Conservation (phyloP, 2,329 filamentous ascomycete genomes). For the Purpureocillium lavendulum region DNA sequence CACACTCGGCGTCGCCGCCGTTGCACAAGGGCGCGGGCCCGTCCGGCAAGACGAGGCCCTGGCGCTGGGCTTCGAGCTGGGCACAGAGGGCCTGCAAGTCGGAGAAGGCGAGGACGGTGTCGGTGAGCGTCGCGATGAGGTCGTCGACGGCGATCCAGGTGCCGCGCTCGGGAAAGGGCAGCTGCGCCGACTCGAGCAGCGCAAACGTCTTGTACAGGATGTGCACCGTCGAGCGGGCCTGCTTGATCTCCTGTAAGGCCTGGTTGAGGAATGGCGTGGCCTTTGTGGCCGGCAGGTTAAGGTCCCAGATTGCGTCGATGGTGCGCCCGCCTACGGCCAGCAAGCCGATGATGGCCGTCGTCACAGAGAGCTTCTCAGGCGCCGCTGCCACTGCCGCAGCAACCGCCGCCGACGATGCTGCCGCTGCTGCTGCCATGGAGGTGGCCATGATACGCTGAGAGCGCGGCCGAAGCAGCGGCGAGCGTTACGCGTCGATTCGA, state of each 20-base stretch:
- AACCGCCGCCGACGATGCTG: too few relatives aligned
- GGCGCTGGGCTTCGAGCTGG: conserved; percentile 4
- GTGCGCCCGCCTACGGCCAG: conserved; percentile 24
- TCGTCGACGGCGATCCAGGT: conserved; percentile 26
- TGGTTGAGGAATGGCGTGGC: conserved; percentile 18
- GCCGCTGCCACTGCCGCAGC: too few relatives aligned
- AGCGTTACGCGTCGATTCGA: too few relatives aligned
- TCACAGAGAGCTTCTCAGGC: conserved; percentile 21
- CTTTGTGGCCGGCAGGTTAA: conserved; percentile 20
- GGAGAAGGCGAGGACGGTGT: conserved; percentile 25
- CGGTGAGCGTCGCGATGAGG: conserved; percentile 25
- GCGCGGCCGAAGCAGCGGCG: too few relatives aligned
- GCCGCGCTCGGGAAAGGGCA: conserved; percentile 25
- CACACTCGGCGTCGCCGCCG: not conserved
- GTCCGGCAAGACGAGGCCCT: conserved; percentile 3
- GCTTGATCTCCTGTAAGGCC: conserved; percentile 25
- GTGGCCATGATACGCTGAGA: not conserved
- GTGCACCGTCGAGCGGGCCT: conserved; percentile 27
- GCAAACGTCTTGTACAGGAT: conserved; percentile 25
- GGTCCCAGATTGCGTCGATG: conserved; percentile 25
- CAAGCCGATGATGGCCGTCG: conserved; percentile 27
- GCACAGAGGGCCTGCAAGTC: conserved; percentile 21
- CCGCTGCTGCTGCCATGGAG: too few relatives aligned
- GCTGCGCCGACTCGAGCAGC: conserved; percentile 21
- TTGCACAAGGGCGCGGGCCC: conserved; percentile 1